Percentiles rank a stretch among this genome's conserved stretches.
Conservation (phyloP, 1,284 basidiomycete species). For the Phlebopus sp. region DNA sequence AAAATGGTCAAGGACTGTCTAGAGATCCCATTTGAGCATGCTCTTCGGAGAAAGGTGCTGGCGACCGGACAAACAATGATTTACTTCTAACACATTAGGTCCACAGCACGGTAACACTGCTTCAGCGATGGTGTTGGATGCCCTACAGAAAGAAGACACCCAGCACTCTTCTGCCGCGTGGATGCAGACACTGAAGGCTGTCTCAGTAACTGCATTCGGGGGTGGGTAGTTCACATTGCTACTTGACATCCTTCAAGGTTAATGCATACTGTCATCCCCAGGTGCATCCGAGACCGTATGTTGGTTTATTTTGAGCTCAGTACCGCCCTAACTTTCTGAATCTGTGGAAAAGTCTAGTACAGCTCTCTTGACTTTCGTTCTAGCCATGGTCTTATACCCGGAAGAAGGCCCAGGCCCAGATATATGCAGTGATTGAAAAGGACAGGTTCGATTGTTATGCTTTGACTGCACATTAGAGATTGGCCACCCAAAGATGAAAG, state of each 20-base stretch:
- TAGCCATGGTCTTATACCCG: constrained; percentile 5
- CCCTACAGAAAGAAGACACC: constrained; percentile 8
- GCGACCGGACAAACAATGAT: neutral
- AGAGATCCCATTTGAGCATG: constrained; percentile 8
- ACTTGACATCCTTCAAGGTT: neutral
- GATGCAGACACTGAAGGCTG: constrained; percentile 10
- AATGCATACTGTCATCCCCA: constrained; percentile 3
- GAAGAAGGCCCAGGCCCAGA: constrained; percentile 5
- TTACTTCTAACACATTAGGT: neutral
- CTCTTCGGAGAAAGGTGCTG: neutral
- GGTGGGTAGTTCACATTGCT: constrained; percentile 7
- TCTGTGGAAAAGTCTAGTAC: too few relatives aligned
- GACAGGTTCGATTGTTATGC: neutral
- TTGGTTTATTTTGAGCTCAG: neutral
- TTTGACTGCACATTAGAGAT: neutral
- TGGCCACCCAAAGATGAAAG: too few relatives aligned
- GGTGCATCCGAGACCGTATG: constrained; percentile 22
- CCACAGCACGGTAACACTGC: constrained; percentile 9
- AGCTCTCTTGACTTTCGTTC: constrained; percentile 2
- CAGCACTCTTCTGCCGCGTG: neutral
- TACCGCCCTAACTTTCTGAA: too few relatives aligned
- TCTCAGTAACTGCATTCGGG: constrained; percentile 8
- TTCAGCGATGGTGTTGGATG: constrained; percentile 15
- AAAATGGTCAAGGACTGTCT: constrained; percentile 12
- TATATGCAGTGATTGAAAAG: constrained; percentile 4